Base-by-base conservation (phyloP, 169 alveolate genomes). In the Condylostoma magnum region DNA sequence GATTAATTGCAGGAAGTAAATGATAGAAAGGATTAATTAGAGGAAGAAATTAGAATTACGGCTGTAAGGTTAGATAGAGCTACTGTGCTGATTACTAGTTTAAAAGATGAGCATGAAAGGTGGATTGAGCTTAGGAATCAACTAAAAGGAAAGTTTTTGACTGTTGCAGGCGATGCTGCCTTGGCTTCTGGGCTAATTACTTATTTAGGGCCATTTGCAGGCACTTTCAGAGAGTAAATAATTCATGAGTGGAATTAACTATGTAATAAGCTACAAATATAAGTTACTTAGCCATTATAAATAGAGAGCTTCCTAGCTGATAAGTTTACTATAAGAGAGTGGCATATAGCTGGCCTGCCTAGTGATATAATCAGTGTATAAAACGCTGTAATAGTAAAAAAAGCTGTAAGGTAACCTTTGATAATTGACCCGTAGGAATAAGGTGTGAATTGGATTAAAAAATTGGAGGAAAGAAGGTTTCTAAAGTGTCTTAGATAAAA, bases 61-160 rank as follows among this genome's bases (percentile, higher is more conserved):
- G 87, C 91, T 66, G 83, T 75, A 22, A 93, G 97, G 60, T 80
- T 93, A 76, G 82, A 83, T 12, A 84, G 97, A 46, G 98, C 98
- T 0, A 97, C 92, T 44, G 90, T 92, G 75, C 79, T 96, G 51
- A 83, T 94, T 6, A 93, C 85, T 31, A 89, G 93, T 10, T 86
- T 95, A 50, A 88, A 84, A 52, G 98, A 92, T 63, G 98, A 95
- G 78, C 93, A 93, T 41, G 90, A 84, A 27, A 91, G 98, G 58
- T 96, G 99, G 99, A 69, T 71, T 44, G 91, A 80, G 55, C 85
- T 93, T 33, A 85, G 88, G 12, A 88, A 84, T 2, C 73, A 72
- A 51, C 81, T 94, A 37, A 85, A 81, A 28, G 89, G 58, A 48
- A 90, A 91, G 38, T 67, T 82, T 6, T 84, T 51, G 46, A 73